These are phyloP conservation scores for Fusarium duplospermum DNA, from an alignment of 2,329 filamentous ascomycete species.

Conservation along the genomic window DNA sequence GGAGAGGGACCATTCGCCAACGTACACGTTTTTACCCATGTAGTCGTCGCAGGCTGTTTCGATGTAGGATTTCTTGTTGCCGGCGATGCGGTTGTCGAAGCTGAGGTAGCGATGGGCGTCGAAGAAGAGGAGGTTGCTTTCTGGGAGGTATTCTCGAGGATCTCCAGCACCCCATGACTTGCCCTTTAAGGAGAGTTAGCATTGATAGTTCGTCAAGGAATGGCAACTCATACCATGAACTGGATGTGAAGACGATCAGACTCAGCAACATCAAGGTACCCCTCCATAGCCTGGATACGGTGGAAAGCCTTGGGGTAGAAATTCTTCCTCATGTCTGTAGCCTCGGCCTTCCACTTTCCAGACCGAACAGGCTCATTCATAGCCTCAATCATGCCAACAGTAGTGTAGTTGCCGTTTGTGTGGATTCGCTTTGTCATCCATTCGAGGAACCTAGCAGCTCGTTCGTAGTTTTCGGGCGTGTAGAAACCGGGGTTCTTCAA, in stretches of 20 bases:
- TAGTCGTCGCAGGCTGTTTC: conserved; percentile 61
- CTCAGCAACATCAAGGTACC: conserved; percentile 53
- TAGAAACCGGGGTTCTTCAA: conserved; percentile 62
- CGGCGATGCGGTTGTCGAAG: conserved; percentile 58
- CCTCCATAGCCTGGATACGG: conserved; percentile 62
- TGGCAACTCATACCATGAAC: conserved; percentile 49
- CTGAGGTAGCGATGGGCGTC: conserved; percentile 72
- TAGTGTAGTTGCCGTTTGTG: conserved; percentile 59
- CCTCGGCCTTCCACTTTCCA: conserved; percentile 12
- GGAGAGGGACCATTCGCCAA: conserved; percentile 70
- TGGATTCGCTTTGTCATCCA: conserved; percentile 68
- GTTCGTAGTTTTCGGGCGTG: conserved; percentile 64
- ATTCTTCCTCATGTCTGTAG: conserved; percentile 40
- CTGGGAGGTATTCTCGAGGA: conserved; percentile 58
- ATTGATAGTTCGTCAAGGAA: too few species aligned
- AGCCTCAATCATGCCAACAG: conserved; percentile 69
- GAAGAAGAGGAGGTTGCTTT: conserved; percentile 60
- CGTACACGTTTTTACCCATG: conserved; percentile 57
- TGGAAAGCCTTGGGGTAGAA: conserved; percentile 43
- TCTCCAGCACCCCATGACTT: conserved; percentile 65
- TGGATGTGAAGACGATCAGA: conserved; percentile 64
- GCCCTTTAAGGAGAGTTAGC: background rate
- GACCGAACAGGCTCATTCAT: conserved; percentile 66
- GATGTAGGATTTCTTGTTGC: conserved; percentile 62
- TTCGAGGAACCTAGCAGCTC: conserved; percentile 64